Base-by-base conservation (phyloP, 305 asterid genomes). In the Fraxinus latifolia region DNA sequence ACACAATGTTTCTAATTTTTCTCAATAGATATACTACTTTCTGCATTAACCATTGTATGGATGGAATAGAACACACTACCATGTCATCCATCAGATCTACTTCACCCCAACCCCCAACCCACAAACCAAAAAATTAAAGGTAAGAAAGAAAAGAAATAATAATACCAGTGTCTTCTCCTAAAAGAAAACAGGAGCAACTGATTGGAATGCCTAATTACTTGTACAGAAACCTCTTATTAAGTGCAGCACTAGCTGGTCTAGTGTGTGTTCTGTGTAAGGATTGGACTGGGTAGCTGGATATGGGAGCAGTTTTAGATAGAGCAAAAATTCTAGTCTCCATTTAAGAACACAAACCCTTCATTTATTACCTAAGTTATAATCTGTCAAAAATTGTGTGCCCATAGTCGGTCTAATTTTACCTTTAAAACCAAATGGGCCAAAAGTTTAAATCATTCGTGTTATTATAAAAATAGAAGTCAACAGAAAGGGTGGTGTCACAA, bases 261-360 rank as follows among this genome's bases (percentile, higher is more conserved):
- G 37, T 65, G 34, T 25, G 76, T 58, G 23, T 32, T 32, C 3
- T 39, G 81, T 3, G 17, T 65, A 25, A 47, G 47, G 31, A 44
- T 14, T 47, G 25, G 58, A 53, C 2, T 76, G 25, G 12, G 21
- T 25, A 39, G 84, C 76, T 50, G 29, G 36, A 27, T 27, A 33
- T 34, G 60, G 74, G 74, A 31, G 80, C 65, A 74, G 62, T 74
- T 81, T 21, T 29, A 75, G 77, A 58, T 37, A 36, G 47, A 74
- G 15, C 31, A 74, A 25, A 29, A 39, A 71, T 72, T 32, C 37
- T 15, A 75, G 21, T 19, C 27, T 39, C 71, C 77, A 77, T 31
- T 21, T 65, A 21, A 44, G 17, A 77, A 17, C 78, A 77, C 12
- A 77, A 11, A 74, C 14, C 12, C 70, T 67, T 42, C 55, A 25